phyloP scores from a whole-genome alignment of 2,329 filamentous ascomycete genomes.

The Colletotrichum sp. region DNA sequence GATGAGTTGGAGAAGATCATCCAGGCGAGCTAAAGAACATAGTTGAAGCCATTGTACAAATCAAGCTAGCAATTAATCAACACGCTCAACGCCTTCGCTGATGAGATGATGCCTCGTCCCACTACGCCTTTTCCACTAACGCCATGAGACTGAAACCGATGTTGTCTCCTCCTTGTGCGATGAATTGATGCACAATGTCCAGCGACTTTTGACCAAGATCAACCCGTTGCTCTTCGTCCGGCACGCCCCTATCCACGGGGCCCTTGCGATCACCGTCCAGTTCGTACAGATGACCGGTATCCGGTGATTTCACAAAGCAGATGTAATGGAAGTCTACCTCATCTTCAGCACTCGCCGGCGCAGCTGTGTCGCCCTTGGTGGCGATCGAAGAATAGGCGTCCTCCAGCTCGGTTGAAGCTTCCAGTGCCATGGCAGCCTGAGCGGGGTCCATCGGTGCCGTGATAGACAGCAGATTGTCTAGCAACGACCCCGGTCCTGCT shows the following conservation, averaged over 20 bases:
- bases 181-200: constrained; percentile 47
- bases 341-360: constrained; percentile 63
- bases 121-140: constrained; percentile 23
- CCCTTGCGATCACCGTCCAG: constrained; percentile 73
- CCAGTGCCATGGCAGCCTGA: constrained; percentile 64
- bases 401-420: constrained; percentile 69
- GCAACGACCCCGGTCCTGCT: constrained; percentile 18
- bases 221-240: constrained; percentile 44
- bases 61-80: neutral
- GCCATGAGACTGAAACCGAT: constrained; percentile 35
- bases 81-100: neutral
- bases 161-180: constrained; percentile 29
- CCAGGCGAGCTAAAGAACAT: constrained; percentile 7
- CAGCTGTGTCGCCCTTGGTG: constrained; percentile 63
- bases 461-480: constrained; percentile 65
- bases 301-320: constrained; percentile 66
- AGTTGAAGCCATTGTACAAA: neutral
- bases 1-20: constrained; percentile 62
- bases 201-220: constrained; percentile 64
- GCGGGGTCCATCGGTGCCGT: constrained; percentile 61
- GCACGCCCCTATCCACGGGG: constrained; percentile 57
- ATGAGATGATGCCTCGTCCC: neutral
- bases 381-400: constrained; percentile 68
- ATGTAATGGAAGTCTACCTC: constrained; percentile 75
- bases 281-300: constrained; percentile 65